Evolutionary conservation across 1,284 basidiomycete genomes (phyloP).

Genomic region (Puccinia coronata): DNA sequence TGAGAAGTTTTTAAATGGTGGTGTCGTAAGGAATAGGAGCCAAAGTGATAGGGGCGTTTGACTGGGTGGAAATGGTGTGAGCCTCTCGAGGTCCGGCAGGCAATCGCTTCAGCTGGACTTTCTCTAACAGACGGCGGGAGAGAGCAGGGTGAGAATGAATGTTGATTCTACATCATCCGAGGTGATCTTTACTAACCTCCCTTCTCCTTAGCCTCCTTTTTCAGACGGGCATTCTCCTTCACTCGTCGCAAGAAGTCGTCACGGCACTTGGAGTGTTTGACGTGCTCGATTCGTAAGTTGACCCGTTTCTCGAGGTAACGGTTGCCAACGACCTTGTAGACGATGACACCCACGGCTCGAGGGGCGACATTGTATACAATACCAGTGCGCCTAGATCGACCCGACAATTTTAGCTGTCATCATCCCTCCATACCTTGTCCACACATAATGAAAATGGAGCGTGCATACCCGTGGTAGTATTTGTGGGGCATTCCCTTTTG

Average conservation of each 20-base stretch:
- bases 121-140: slow-evolving; percentile 64
- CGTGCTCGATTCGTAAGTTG: slow-evolving; percentile 97
- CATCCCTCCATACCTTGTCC: neutral
- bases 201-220: slow-evolving; percentile 80
- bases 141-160: neutral
- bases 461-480: slow-evolving; percentile 61
- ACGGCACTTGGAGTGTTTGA: slow-evolving; percentile 97
- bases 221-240: slow-evolving; percentile 84
- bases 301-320: slow-evolving; percentile 99
- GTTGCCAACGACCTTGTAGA: slow-evolving; percentile 98
- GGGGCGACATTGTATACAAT: slow-evolving; percentile 98
- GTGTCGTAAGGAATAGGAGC: slow-evolving; percentile 74
- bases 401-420: neutral
- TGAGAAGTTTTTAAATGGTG: slow-evolving; percentile 56
- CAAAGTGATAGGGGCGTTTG: slow-evolving; percentile 90
- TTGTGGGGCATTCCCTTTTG: slow-evolving; percentile 99
- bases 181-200: slow-evolving; percentile 83
- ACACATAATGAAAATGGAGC: neutral
- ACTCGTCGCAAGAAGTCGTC: slow-evolving; percentile 98
- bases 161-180: too few relatives aligned
- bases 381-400: slow-evolving; percentile 75
- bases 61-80: slow-evolving; percentile 70
- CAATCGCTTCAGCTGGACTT: slow-evolving; percentile 80
- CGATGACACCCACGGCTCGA: slow-evolving; percentile 90
- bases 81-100: slow-evolving; percentile 81